Evolutionary conservation across 1,139 yeast genomes (phyloP).

Genomic region (Suhomyces kunorum): DNA sequence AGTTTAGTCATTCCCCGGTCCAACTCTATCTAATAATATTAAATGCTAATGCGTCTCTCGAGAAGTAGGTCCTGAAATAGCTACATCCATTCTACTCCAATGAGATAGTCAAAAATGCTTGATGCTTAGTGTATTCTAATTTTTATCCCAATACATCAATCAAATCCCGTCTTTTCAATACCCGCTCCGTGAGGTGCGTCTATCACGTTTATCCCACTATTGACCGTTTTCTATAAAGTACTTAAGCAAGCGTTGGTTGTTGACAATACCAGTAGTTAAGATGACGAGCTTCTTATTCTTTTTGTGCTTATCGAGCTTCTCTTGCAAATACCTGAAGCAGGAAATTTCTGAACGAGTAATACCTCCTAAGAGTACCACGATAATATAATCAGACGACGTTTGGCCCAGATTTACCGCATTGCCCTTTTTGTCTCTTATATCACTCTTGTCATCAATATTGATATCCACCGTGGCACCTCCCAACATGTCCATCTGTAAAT

Average conservation of each 20-base stretch:
- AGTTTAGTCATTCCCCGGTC: too few species aligned
- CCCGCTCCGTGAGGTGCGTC: too few species aligned
- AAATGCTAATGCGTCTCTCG: too few species aligned
- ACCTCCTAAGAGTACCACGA: conserved; percentile 67
- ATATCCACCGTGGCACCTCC: conserved; percentile 40
- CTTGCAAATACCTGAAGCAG: conserved; percentile 58
- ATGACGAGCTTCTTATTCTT: conserved; percentile 48
- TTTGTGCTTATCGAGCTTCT: conserved; percentile 32
- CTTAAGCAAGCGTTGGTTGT: conserved; percentile 6
- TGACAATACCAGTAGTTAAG: conserved; percentile 57
- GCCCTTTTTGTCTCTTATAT: conserved; percentile 18
- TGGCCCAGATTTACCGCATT: conserved; percentile 14
- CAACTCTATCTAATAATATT: too few species aligned
- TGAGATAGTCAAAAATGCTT: too few species aligned
- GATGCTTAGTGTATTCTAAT: too few species aligned
- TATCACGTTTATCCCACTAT: too few species aligned
- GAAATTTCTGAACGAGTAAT: conserved; percentile 77
- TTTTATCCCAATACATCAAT: too few species aligned
- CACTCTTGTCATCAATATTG: conserved; percentile 35
- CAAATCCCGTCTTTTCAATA: too few species aligned
- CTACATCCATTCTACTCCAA: too few species aligned
- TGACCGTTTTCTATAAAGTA: conserved; percentile 2
- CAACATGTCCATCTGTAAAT: conserved; percentile 41
- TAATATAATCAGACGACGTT: conserved; percentile 38
- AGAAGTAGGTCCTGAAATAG: too few species aligned